Evolutionary conservation across 2,329 filamentous ascomycete genomes (phyloP), one percentile per base, ranked within the genome.

Genomic region (Coniochaeta sp.): DNA sequence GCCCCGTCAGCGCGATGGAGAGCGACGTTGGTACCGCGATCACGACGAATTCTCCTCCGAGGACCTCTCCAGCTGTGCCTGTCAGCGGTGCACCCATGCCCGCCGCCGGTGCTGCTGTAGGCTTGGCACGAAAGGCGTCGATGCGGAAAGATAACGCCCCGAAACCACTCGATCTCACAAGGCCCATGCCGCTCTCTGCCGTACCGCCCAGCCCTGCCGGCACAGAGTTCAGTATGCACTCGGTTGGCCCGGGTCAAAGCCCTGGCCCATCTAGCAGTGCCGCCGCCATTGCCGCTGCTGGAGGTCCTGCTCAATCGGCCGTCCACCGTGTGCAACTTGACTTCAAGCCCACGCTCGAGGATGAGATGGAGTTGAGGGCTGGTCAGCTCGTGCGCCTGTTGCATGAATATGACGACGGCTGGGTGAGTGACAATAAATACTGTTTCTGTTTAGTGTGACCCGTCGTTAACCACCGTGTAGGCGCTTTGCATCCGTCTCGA

Each of bases 361-460:
- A 99, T 70, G 95, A 99, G 75, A 80, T 99, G 69, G 89, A 86
- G 63, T 81, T 99, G 52, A 83, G 80, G 63, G 85, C 88, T 61
- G 95, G 95, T 58, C 88, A 96, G 63, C 81, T 99, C 56, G 91
- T 98, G 57, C 85, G 93, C 64, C 79, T 99, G 64, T 80, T 98
- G 58, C 93, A 98, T 70, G 93, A 96, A 75, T 99, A 98, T 69
- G 95, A 99, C 71, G 95, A 99, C 75, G 95, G 95, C 69, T 99
- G 95, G 95, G 90, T 93, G 83, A 83, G 89, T 82, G 59, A 30
- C 58, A 42, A 32, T 32, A 12, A 42, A 32, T 32, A 12, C 57
- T 17, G 26, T 17, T 44, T 55, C 28, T 22, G 9, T 7, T 17
- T 24, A 30, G 14, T 6, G 30, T 4, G 26, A 50, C 22, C 38